These are phyloP conservation scores for Boletus subparvulus DNA, from an alignment of 768 basidiomycete species.

Conservation along the genomic window DNA sequence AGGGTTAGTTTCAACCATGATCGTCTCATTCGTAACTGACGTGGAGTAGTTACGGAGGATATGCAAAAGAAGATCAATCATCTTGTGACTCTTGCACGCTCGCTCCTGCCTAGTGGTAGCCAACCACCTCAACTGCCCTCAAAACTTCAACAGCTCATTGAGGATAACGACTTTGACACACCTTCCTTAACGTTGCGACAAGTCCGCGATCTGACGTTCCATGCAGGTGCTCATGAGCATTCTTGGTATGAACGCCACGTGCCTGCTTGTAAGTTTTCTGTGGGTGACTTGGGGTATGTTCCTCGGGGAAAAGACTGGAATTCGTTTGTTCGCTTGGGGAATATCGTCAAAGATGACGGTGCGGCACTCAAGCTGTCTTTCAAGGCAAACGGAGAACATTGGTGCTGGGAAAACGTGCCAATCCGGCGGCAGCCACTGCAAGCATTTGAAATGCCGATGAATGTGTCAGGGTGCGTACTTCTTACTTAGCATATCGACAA, in stretches of 20 bases:
- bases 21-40: not conserved
- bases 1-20: conserved; percentile 13
- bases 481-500: not conserved
- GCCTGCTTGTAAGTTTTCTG: conserved; percentile 38
- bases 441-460: conserved; percentile 34
- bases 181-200: conserved; percentile 36
- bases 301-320: conserved; percentile 36
- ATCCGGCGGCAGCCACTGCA: conserved; percentile 33
- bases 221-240: conserved; percentile 36
- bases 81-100: conserved; percentile 38
- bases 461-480: conserved; percentile 33
- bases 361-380: conserved; percentile 23
- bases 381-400: conserved; percentile 33
- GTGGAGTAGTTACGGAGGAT: conserved; percentile 31
- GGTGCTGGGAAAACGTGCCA: conserved; percentile 39
- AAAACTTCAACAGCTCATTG: conserved; percentile 35
- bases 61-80: conserved; percentile 41
- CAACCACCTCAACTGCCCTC: conserved; percentile 32
- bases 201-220: conserved; percentile 39
- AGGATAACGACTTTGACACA: conserved; percentile 31
- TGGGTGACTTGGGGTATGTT: conserved; percentile 49
- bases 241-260: conserved; percentile 43
- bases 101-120: conserved; percentile 39
- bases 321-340: conserved; percentile 40
- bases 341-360: conserved; percentile 36